phyloP scores from a whole-genome alignment of 805 yeast genomes.

The Saturnispora quitensis region DNA sequence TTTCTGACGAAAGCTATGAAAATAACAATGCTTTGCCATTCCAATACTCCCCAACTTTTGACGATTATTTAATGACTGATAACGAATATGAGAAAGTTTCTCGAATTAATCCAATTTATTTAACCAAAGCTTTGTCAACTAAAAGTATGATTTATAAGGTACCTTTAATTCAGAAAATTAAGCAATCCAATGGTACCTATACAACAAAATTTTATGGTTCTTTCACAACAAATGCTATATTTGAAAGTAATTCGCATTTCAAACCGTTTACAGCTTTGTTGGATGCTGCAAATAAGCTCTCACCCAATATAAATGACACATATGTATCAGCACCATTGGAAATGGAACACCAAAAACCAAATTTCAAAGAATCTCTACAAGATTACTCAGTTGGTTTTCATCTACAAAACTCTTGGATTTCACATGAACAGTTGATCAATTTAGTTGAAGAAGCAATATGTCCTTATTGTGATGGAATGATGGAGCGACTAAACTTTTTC shows the following conservation, averaged over 20 bases:
- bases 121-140: not conserved
- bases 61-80: not conserved
- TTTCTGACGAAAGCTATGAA: not conserved
- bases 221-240: not conserved
- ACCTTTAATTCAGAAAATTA: not conserved
- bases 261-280: not conserved
- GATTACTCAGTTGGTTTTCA: not conserved
- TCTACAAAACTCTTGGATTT: not conserved
- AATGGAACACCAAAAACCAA: not conserved
- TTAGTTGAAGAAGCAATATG: not conserved
- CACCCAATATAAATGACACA: not conserved
- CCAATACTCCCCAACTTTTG: not conserved
- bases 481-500: slow-evolving; percentile 16
- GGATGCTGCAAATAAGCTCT: not conserved
- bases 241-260: not conserved
- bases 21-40: not conserved
- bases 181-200: not conserved
- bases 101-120: not conserved
- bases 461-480: slow-evolving; percentile 14
- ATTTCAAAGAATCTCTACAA: not conserved
- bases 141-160: not conserved
- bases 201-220: slow-evolving; percentile 1
- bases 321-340: not conserved
- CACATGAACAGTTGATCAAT: slow-evolving; percentile 1
- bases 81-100: not conserved